phyloP scores from a whole-genome alignment of 2,329 filamentous ascomycete species.

The Cryphonectria radicalis region DNA sequence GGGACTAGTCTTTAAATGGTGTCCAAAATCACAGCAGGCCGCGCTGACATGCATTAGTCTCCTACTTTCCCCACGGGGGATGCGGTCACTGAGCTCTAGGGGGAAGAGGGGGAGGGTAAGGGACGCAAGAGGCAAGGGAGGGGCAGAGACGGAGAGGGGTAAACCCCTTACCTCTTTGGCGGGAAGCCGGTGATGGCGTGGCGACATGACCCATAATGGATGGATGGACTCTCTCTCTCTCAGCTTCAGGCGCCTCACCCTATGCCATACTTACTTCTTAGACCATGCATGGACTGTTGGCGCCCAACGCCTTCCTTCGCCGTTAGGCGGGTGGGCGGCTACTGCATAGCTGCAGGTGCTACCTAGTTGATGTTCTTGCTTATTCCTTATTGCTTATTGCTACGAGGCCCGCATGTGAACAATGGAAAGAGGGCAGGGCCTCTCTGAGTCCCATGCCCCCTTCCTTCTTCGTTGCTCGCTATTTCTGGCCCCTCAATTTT shows the following conservation, averaged over 20 bases:
- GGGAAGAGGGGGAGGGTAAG: too few species aligned
- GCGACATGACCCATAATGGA: neutral
- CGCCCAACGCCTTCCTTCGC: neutral
- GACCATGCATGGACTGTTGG: neutral
- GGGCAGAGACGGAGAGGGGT: neutral
- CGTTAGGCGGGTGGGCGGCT: neutral
- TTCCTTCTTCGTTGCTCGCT: neutral
- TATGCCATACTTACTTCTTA: neutral
- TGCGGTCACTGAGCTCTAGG: neutral
- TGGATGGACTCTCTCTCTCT: neutral
- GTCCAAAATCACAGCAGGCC: neutral
- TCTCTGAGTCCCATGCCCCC: neutral
- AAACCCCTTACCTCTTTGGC: neutral
- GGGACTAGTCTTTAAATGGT: neutral
- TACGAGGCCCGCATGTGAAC: neutral
- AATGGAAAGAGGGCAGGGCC: neutral
- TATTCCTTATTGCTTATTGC: constrained; percentile 1
- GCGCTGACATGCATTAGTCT: constrained; percentile 18
- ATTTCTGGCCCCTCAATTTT: neutral
- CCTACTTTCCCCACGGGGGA: constrained; percentile 5
- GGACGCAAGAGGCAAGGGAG: neutral
- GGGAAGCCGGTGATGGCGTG: neutral
- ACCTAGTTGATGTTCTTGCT: neutral
- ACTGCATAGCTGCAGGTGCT: constrained; percentile 1
- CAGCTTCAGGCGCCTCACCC: neutral